These are phyloP conservation scores for Lichtheimia ramosa DNA, from an alignment of 371 early-diverging fungal species.

Conservation along the genomic window DNA sequence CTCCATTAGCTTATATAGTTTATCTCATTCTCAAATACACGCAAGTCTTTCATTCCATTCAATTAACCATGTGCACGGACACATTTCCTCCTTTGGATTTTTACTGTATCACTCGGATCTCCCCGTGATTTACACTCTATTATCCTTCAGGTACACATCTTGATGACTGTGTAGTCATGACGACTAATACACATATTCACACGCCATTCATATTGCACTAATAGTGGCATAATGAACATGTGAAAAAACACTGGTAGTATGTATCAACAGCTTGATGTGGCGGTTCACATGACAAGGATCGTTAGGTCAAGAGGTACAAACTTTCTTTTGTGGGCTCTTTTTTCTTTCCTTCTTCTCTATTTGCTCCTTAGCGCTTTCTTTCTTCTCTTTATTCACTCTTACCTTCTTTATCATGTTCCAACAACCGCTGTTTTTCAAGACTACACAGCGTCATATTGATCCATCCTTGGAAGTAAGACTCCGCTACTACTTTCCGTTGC, in stretches of 20 bases:
- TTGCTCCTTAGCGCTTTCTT: conserved; percentile 1
- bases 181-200: no score
- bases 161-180: no score
- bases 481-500: no score
- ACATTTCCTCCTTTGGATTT: no score
- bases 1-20: background rate
- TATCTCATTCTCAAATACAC: background rate
- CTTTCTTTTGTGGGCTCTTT: no score
- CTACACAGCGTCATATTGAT: conserved; percentile 36
- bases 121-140: no score
- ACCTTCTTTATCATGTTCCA: conserved; percentile 9
- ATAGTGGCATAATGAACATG: no score
- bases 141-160: no score
- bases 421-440: conserved; percentile 21
- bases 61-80: no score
- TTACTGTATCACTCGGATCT: no score
- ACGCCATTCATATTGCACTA: no score
- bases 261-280: background rate
- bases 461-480: conserved; percentile 32
- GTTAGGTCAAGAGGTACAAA: conserved; percentile 10
- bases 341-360: background rate
- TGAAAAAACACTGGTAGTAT: no score
- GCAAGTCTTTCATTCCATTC: background rate
- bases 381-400: background rate
- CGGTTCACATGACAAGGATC: conserved; percentile 6